phyloP scores from a whole-genome alignment of 2,329 filamentous ascomycete genomes.

The Penicillium concentricum region DNA sequence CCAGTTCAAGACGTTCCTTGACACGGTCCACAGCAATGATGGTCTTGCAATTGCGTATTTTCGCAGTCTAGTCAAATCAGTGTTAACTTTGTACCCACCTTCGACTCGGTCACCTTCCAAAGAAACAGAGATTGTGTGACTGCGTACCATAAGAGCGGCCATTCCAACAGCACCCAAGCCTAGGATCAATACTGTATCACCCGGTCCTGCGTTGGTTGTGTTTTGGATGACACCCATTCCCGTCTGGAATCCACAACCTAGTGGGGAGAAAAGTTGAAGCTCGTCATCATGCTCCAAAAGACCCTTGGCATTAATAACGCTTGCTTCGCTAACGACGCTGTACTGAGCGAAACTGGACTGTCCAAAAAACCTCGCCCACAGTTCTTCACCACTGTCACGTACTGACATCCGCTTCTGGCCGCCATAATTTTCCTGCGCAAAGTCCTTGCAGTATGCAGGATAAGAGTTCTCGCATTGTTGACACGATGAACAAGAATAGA shows the following conservation, averaged over 20 bases:
- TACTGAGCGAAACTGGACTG: conserved; percentile 31
- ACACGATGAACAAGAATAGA: conserved; percentile 35
- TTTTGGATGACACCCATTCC: conserved; percentile 39
- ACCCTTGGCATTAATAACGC: conserved; percentile 23
- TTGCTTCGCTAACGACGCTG: conserved; percentile 25
- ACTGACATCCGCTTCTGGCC: neutral
- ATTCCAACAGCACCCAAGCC: conserved; percentile 51
- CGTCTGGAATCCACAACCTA: conserved; percentile 34
- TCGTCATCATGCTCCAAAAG: conserved; percentile 17
- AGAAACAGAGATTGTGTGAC: too few relatives aligned
- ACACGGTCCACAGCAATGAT: conserved; percentile 43
- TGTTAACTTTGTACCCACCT: too few relatives aligned
- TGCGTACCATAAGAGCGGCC: conserved; percentile 44
- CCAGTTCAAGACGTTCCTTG: conserved; percentile 34
- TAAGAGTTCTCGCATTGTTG: conserved; percentile 27
- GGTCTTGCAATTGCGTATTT: conserved; percentile 39
- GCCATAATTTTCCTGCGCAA: conserved; percentile 12
- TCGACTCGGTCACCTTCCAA: neutral
- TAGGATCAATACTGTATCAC: conserved; percentile 43
- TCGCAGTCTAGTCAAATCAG: conserved; percentile 33
- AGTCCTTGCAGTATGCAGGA: conserved; percentile 30
- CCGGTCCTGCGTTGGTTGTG: conserved; percentile 36
- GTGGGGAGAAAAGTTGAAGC: conserved; percentile 24
- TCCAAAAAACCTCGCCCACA: conserved; percentile 27
- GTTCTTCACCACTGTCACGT: neutral